Conservation (phyloP, 1,284 basidiomycete species). For the Pascua guehoae region DNA sequence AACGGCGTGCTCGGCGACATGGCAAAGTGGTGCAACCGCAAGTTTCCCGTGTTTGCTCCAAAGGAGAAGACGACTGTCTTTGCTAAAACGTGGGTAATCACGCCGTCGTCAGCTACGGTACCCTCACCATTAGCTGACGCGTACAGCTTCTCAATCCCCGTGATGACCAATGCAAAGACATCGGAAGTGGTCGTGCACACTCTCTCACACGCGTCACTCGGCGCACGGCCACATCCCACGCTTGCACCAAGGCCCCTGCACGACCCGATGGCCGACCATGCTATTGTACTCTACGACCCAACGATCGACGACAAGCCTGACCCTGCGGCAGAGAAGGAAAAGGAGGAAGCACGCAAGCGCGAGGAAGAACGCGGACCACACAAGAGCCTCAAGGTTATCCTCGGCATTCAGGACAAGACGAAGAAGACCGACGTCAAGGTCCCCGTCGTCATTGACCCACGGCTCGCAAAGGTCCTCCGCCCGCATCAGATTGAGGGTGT, state of each 20-base stretch:
- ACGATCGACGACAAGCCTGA: slow-evolving; percentile 89
- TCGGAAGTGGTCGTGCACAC: slow-evolving; percentile 60
- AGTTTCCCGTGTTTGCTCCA: slow-evolving; percentile 77
- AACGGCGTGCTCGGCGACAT: slow-evolving; percentile 50
- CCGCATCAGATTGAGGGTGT: slow-evolving; percentile 99
- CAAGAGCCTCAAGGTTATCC: slow-evolving; percentile 78
- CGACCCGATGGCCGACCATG: slow-evolving; percentile 96
- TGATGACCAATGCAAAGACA: slow-evolving; percentile 77
- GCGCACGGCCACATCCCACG: slow-evolving; percentile 76
- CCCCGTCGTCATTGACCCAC: slow-evolving; percentile 93
- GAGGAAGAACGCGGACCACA: slow-evolving; percentile 67
- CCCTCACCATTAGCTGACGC: slow-evolving; percentile 7
- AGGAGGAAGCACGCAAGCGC: slow-evolving; percentile 65
- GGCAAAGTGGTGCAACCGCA: slow-evolving; percentile 57
- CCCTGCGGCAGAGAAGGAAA: slow-evolving; percentile 57
- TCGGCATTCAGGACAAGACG: slow-evolving; percentile 66
- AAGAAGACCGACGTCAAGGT: slow-evolving; percentile 73
- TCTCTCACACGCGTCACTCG: slow-evolving; percentile 72
- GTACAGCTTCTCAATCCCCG: slow-evolving; percentile 74
- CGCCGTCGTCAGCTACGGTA: too few species aligned
- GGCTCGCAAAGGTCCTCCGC: slow-evolving; percentile 77
- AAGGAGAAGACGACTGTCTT: slow-evolving; percentile 68
- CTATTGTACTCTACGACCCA: slow-evolving; percentile 95
- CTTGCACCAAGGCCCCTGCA: slow-evolving; percentile 86
- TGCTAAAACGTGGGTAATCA: slow-evolving; percentile 48